Conservation (phyloP, 805 yeast genomes). For the Candida silvicultrix region DNA sequence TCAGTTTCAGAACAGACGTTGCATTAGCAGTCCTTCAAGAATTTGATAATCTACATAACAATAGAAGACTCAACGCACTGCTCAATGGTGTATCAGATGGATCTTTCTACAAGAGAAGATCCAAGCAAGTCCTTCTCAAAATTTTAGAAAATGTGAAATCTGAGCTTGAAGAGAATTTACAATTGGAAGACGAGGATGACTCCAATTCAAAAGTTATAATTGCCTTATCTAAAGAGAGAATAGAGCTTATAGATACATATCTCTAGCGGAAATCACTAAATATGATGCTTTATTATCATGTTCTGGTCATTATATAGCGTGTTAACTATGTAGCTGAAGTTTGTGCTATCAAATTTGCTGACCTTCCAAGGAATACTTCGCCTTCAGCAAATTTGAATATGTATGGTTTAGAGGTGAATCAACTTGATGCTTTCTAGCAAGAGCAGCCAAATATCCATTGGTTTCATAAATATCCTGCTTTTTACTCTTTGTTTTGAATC, state of each 20-base stretch:
- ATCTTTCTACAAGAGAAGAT: conserved; percentile 25
- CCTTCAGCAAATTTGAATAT: conserved; percentile 13
- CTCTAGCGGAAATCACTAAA: not conserved
- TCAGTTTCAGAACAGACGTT: conserved; percentile 70
- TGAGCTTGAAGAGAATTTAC: conserved; percentile 19
- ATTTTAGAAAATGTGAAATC: conserved; percentile 27
- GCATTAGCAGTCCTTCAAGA: conserved; percentile 60
- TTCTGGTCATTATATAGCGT: too few species aligned
- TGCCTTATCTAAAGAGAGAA: conserved; percentile 11
- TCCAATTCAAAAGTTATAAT: conserved; percentile 11
- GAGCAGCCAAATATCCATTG: conserved; percentile 13
- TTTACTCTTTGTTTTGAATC: conserved; percentile 4
- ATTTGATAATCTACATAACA: conserved; percentile 9
- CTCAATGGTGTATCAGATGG: conserved; percentile 44
- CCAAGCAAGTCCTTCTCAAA: conserved; percentile 24
- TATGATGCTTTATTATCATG: too few species aligned
- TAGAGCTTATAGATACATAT: conserved; percentile 6
- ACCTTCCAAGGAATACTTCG: conserved; percentile 7
- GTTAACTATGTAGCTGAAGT: too few species aligned
- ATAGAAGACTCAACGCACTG: conserved; percentile 15
- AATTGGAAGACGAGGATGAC: conserved; percentile 17
- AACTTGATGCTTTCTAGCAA: conserved; percentile 10
- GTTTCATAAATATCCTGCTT: conserved; percentile 12
- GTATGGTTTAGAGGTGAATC: conserved; percentile 8
- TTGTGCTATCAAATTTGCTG: too few species aligned